A percentile compares a stretch with the other conserved stretches of the same genome.
Evolutionary conservation across 2,329 filamentous ascomycete genomes (phyloP).

Genomic region (Cercospora canescens): DNA sequence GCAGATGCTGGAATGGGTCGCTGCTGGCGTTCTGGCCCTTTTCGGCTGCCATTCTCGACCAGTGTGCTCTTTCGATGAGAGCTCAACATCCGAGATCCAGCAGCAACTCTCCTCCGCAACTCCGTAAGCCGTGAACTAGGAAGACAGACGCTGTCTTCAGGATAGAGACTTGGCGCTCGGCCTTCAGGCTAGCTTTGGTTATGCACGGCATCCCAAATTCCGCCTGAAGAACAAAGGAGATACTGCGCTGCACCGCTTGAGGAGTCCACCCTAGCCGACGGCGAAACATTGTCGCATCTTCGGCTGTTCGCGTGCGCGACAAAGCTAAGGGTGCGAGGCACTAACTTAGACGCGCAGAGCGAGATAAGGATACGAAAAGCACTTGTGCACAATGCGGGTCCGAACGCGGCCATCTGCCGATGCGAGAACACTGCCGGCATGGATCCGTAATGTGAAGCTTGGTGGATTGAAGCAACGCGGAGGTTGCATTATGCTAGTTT

Average conservation of each 20-base stretch:
- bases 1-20: constrained; percentile 6
- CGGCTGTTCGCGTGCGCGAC: not conserved
- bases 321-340: not conserved
- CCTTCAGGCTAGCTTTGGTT: not conserved
- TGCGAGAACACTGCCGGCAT: not conserved
- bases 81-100: not conserved
- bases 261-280: not conserved
- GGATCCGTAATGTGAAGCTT: not conserved
- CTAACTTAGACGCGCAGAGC: not conserved
- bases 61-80: not conserved
- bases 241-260: not conserved
- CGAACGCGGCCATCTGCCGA: not conserved
- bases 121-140: too few species aligned
- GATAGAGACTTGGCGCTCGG: not conserved
- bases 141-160: not conserved
- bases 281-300: not conserved
- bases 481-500: not conserved
- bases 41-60: not conserved
- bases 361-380: not conserved
- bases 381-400: not conserved
- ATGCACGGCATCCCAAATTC: not conserved
- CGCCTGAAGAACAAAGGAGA: not conserved
- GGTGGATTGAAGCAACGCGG: not conserved
- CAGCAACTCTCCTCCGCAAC: too few species aligned
- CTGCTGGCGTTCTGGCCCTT: not conserved